Evolutionary conservation across 192 early-diverging fungal genomes (phyloP), one percentile per base, ranked within the genome.

Genomic region (Paraglomus occultum): DNA sequence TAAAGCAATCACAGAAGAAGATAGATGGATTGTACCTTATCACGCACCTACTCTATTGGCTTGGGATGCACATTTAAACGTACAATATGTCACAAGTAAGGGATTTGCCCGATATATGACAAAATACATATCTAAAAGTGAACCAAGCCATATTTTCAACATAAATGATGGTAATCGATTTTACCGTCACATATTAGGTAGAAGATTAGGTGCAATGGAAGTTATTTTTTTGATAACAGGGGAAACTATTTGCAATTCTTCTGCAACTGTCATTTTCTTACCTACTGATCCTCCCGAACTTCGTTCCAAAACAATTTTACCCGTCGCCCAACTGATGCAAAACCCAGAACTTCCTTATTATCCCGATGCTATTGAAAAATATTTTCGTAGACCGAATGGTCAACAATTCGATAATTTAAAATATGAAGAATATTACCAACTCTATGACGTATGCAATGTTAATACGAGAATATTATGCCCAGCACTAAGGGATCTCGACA

Each of bases 21-120:
- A 64, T 15, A 12, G 20, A 15, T 22, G 14, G 46, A 8, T 64
- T 40, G 62, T 64, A 39, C 17, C 62, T 12, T 64, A 64, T 7
- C 47, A 64, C 20, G 9, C 46, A 22, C 0, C 6, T 38, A 49
- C 47, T 23, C 31, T 49, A 14, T 20, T 64, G 0, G 15, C 50
- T n/a, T 64, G 62, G 62, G 1, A 49, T 31, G 62, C 8, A 12
- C 62, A 64, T 38, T 1, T 14, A 15, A 64, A 64, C 40, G 22
- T 64, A 49, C 62, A 64, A 23, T 64, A 64, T 49, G 15, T 64
- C 2, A 50, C 46, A n/a, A n/a, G n/a, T 64, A 31, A 31, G 31
- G 31, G 31, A n/a, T 61, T 61, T 9, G 39, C 38, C 6, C 42
- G 23, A 15, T 61, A 61, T 44, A 17, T 61, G 17, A 15, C 40